Conservation (phyloP, 495 filamentous ascomycete genomes). For the Rhypophila decipiens region DNA sequence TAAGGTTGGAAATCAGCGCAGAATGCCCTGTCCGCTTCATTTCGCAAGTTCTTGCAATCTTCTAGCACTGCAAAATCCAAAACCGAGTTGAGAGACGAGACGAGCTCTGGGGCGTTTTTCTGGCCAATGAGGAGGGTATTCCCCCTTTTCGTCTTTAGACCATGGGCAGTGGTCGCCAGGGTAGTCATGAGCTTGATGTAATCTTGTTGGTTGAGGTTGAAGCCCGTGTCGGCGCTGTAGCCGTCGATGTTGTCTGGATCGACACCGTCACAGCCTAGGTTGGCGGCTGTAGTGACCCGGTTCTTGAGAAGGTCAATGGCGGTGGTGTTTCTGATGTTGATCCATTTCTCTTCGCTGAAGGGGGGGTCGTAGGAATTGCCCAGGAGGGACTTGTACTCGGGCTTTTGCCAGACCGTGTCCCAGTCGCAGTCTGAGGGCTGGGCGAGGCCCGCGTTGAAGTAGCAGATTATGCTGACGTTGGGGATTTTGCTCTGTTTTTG, state of each 20-base stretch:
- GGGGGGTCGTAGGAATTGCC: constrained; percentile 6
- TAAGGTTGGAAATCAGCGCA: neutral
- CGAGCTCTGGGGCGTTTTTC: constrained; percentile 1
- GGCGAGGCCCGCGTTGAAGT: constrained; percentile 6
- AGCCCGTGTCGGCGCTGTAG: constrained; percentile 38
- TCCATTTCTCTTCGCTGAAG: constrained; percentile 36
- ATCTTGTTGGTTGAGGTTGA: neutral
- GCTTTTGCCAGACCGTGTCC: neutral
- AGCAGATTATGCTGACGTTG: constrained; percentile 3
- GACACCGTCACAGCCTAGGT: constrained; percentile 61
- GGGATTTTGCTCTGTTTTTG: neutral
- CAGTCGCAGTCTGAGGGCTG: constrained; percentile 6
- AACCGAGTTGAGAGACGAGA: neutral
- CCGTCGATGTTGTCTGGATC: constrained; percentile 70
- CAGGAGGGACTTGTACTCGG: neutral
- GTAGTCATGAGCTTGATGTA: neutral
- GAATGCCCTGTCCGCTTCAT: constrained; percentile 22
- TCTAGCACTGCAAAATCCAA: constrained; percentile 3
- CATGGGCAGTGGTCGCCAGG: constrained; percentile 24
- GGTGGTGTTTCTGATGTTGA: constrained; percentile 48
- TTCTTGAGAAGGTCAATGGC: constrained; percentile 52
- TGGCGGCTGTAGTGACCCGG: constrained; percentile 48
- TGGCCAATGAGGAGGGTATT: constrained; percentile 16
- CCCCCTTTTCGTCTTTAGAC: neutral
- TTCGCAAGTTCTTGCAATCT: neutral